Percentiles rank a stretch among this genome's conserved stretches.
These are phyloP conservation scores for Penstemon davidsonii DNA, from an alignment of 257 asterid species.

Conservation along the genomic window DNA sequence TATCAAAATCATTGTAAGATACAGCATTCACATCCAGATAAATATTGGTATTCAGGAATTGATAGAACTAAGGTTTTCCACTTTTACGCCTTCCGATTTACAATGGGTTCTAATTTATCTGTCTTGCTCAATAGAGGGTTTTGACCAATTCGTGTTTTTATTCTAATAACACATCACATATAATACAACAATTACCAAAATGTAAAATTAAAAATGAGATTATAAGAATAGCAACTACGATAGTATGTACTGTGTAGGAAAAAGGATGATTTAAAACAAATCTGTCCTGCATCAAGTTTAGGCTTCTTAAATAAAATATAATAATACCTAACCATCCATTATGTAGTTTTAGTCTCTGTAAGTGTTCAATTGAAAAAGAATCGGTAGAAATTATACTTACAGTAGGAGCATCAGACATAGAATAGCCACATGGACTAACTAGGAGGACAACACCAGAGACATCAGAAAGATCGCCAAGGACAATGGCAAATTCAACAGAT, in stretches of 20 bases:
- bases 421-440: slow-evolving; percentile 94
- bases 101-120: background rate
- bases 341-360: slow-evolving; percentile 17
- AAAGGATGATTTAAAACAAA: too few relatives aligned
- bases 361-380: slow-evolving; percentile 24
- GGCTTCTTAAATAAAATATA: slow-evolving; percentile 18
- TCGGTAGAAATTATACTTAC: slow-evolving; percentile 56
- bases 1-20: background rate
- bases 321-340: slow-evolving; percentile 15
- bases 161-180: background rate
- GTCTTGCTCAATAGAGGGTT: background rate
- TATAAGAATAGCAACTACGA: background rate
- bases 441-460: slow-evolving; percentile 85
- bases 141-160: background rate
- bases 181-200: background rate
- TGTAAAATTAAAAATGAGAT: background rate
- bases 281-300: too few relatives aligned
- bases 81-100: slow-evolving; percentile 9
- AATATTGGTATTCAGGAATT: background rate
- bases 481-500: slow-evolving; percentile 79
- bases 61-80: slow-evolving; percentile 6
- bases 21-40: slow-evolving; percentile 22
- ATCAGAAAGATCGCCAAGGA: slow-evolving; percentile 75
- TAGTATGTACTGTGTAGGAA: slow-evolving; percentile 7
- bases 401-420: slow-evolving; percentile 78